phyloP scores from a whole-genome alignment of 768 basidiomycete species.

The Mycena indigotica region DNA sequence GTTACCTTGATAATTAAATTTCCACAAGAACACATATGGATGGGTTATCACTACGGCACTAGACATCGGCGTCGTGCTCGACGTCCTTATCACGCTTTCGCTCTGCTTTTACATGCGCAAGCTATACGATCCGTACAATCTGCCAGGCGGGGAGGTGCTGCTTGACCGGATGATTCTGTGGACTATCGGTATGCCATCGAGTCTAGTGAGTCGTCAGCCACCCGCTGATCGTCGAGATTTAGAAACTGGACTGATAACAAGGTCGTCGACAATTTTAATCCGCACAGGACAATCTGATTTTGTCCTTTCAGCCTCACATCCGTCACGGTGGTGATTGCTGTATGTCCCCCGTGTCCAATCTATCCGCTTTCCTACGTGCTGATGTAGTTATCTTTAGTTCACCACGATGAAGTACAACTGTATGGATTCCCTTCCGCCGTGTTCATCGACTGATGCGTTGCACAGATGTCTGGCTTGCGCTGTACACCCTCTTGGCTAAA shows the following conservation, averaged over 20 bases:
- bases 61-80: conserved; percentile 30
- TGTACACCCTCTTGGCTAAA: conserved; percentile 36
- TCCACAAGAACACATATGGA: conserved; percentile 27
- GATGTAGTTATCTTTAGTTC: conserved; percentile 4
- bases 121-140: conserved; percentile 22
- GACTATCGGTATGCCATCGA: conserved; percentile 30
- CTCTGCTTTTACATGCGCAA: conserved; percentile 33
- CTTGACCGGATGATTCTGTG: conserved; percentile 32
- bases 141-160: conserved; percentile 26
- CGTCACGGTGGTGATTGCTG: conserved; percentile 10
- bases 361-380: not conserved
- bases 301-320: conserved; percentile 10
- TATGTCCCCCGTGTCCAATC: not conserved
- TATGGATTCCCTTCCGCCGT: conserved; percentile 15
- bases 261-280: conserved; percentile 2
- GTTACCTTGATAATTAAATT: conserved; percentile 13
- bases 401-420: conserved; percentile 22
- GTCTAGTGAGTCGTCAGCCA: not conserved
- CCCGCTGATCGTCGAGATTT: not conserved
- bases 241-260: conserved; percentile 32
- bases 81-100: conserved; percentile 33
- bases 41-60: conserved; percentile 37
- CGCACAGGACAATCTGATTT: not conserved
- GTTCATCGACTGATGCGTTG: not conserved
- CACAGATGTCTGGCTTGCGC: conserved; percentile 34